Evolutionary conservation across 768 basidiomycete species (phyloP).

Genomic region (Amanita thiersii): DNA sequence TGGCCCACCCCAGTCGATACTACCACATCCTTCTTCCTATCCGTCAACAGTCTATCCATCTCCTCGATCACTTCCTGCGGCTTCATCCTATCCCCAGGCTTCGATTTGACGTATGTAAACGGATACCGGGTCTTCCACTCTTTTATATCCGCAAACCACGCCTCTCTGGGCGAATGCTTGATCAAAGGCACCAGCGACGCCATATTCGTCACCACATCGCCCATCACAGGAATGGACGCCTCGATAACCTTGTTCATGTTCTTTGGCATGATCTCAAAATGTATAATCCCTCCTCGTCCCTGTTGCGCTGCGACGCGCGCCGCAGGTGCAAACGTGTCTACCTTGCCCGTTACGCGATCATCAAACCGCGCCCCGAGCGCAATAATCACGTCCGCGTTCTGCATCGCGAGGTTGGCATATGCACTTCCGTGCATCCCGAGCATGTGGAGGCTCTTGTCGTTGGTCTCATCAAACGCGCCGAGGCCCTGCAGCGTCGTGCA

Average conservation of each 20-base stretch:
- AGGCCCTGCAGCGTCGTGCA: conserved; percentile 96
- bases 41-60: conserved; percentile 70
- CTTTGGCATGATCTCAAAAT: conserved; percentile 98
- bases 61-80: conserved; percentile 97
- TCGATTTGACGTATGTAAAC: conserved; percentile 74
- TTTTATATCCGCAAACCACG: conserved; percentile 82
- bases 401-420: conserved; percentile 97
- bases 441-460: conserved; percentile 88
- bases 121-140: conserved; percentile 85
- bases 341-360: conserved; percentile 92
- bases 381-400: conserved; percentile 95
- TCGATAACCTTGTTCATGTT: conserved; percentile 99
- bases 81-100: conserved; percentile 68
- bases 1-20: conserved; percentile 95
- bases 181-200: conserved; percentile 78
- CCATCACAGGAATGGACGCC: conserved; percentile 87
- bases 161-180: conserved; percentile 47
- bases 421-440: conserved; percentile 98
- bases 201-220: conserved; percentile 85
- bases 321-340: conserved; percentile 85
- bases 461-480: conserved; percentile 89
- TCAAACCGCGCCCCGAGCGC: conserved; percentile 96
- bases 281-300: conserved; percentile 94
- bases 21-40: conserved; percentile 81
- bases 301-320: conserved; percentile 78